Percentiles rank a stretch among this genome's conserved stretches.
Evolutionary conservation across 2,329 filamentous ascomycete species (phyloP).

Genomic region (Cladophialophora psammophila): DNA sequence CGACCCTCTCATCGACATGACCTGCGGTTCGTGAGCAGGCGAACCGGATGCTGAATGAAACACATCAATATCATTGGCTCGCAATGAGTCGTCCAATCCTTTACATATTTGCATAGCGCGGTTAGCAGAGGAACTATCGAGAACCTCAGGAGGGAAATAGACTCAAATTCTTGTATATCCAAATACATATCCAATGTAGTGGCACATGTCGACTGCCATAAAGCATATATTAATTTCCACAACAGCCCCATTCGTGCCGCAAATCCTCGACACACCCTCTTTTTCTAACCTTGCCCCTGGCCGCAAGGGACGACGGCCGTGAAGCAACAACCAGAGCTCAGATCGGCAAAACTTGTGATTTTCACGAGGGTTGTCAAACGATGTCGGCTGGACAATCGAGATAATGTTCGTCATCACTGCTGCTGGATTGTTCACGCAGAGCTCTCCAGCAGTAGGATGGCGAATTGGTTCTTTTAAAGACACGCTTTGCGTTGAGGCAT

Average conservation of each 20-base stretch:
- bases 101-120: slow-evolving; percentile 27
- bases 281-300: background rate
- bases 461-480: background rate
- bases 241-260: background rate
- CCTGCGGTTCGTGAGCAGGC: slow-evolving; percentile 40
- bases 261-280: background rate
- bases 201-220: background rate
- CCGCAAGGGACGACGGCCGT: slow-evolving; percentile 3
- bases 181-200: slow-evolving; percentile 8
- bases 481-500: background rate
- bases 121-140: slow-evolving; percentile 1
- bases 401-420: slow-evolving; percentile 36
- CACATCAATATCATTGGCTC: background rate
- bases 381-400: slow-evolving; percentile 37
- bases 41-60: background rate
- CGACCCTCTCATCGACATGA: slow-evolving; percentile 49
- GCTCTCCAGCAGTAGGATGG: slow-evolving; percentile 17
- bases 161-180: slow-evolving; percentile 14
- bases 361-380: slow-evolving; percentile 36
- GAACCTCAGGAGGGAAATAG: slow-evolving; percentile 4
- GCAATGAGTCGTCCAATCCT: slow-evolving; percentile 18
- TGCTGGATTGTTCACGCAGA: slow-evolving; percentile 37
- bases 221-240: background rate
- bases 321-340: slow-evolving; percentile 35
- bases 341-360: slow-evolving; percentile 39